A percentile compares a stretch with the other conserved stretches of the same genome.
phyloP scores from a whole-genome alignment of 129 eudicot species.

The Oenanthe sinensis region DNA sequence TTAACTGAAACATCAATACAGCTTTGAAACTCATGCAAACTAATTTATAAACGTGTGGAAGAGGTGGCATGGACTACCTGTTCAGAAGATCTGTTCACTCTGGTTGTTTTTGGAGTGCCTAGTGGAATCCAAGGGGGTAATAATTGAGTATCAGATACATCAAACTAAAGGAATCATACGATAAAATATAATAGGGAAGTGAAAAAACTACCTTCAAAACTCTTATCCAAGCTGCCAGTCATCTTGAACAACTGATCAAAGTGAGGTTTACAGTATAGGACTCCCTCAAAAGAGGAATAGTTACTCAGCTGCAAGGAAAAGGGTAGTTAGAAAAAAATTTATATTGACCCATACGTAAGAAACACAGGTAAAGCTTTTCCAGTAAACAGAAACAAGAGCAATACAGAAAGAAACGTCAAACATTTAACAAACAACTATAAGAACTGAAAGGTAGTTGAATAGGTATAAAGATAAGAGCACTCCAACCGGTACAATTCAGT shows the following conservation, averaged over 20 bases:
- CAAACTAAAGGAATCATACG: neutral
- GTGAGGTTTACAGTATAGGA: constrained; percentile 71
- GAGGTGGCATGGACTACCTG: constrained; percentile 30
- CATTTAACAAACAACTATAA: neutral
- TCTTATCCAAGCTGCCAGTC: constrained; percentile 76
- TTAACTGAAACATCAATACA: neutral
- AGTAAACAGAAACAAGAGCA: neutral
- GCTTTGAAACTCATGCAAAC: neutral
- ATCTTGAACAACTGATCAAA: constrained; percentile 65
- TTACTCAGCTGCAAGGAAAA: constrained; percentile 52
- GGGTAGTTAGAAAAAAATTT: neutral
- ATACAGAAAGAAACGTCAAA: neutral
- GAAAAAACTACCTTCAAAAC: constrained; percentile 47
- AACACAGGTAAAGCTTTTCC: neutral
- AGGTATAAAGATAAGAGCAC: neutral
- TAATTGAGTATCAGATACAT: neutral
- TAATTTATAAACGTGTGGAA: neutral
- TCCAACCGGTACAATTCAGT: neutral
- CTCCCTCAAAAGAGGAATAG: constrained; percentile 71
- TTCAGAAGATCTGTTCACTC: constrained; percentile 42
- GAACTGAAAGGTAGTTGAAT: neutral
- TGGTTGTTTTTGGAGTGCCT: constrained; percentile 56
- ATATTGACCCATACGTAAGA: neutral
- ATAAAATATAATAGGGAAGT: neutral
- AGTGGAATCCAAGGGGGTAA: neutral